Evolutionary conservation across 345 rosid species (phyloP).

Genomic region (Salix arbutifolia): DNA sequence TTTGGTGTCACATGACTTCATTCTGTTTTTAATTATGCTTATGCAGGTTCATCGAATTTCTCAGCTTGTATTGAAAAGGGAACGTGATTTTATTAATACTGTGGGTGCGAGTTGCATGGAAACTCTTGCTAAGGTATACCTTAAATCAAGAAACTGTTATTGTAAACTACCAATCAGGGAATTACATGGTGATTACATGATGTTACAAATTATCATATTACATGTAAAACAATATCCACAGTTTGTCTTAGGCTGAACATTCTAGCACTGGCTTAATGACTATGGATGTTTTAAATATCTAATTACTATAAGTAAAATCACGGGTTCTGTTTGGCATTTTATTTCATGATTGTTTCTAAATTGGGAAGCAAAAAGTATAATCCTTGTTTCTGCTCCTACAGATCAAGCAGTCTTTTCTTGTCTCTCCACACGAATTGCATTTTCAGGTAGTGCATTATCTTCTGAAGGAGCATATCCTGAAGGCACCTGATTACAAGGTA

Average conservation of each 20-base stretch:
- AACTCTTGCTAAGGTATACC: slow-evolving; percentile 69
- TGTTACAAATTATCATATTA: neutral
- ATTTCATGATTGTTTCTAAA: slow-evolving; percentile 4
- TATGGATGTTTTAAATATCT: neutral
- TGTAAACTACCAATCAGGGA: neutral
- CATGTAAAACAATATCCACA: neutral
- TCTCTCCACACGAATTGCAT: slow-evolving; percentile 70
- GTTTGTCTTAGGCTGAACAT: neutral
- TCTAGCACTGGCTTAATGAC: neutral
- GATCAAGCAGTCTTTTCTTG: slow-evolving; percentile 71
- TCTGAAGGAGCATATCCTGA: slow-evolving; percentile 57
- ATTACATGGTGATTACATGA: neutral
- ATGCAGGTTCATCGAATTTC: slow-evolving; percentile 82
- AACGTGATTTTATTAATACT: slow-evolving; percentile 69
- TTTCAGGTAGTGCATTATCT: slow-evolving; percentile 69
- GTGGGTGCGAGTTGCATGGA: slow-evolving; percentile 71
- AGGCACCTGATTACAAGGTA: slow-evolving; percentile 74
- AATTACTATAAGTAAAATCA: neutral
- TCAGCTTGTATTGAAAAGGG: slow-evolving; percentile 88
- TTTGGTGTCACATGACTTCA: slow-evolving; percentile 5
- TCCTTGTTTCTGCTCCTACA: slow-evolving; percentile 24
- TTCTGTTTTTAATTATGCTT: neutral
- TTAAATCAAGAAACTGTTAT: neutral
- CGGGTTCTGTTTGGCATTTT: neutral
- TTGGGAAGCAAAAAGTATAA: slow-evolving; percentile 10